Conservation (phyloP, 169 alveolate species). For the Eimeria maxima region DNA sequence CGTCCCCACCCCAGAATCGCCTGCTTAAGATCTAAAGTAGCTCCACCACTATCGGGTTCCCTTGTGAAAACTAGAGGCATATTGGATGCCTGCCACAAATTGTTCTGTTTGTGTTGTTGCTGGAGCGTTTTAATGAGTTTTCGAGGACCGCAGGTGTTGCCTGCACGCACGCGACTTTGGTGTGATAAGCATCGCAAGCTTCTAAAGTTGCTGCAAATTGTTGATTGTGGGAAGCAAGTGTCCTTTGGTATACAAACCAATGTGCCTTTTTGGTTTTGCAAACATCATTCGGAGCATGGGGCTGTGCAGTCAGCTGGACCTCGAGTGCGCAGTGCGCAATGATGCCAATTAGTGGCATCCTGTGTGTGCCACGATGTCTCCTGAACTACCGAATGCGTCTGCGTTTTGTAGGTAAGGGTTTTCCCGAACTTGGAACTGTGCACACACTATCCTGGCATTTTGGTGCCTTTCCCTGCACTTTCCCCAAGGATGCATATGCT, state of each 20-base stretch:
- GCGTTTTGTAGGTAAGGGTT: neutral
- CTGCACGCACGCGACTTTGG: neutral
- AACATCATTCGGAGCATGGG: neutral
- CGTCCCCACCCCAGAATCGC: neutral
- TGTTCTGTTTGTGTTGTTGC: neutral
- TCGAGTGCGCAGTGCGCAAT: constrained; percentile 1
- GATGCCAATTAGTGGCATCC: neutral
- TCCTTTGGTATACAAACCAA: too few relatives aligned
- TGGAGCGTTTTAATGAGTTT: neutral
- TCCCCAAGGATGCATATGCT: neutral
- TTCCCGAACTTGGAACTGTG: neutral
- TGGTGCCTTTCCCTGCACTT: neutral
- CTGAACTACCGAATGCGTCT: neutral
- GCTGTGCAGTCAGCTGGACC: neutral
- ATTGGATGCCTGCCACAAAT: neutral
- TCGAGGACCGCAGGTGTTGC: neutral
- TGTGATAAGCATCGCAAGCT: neutral
- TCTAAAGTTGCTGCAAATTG: neutral
- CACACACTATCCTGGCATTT: neutral
- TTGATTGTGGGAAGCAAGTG: neutral
- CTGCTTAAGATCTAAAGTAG: neutral
- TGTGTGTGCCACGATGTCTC: neutral
- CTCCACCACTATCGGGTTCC: neutral
- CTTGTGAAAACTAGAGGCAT: neutral
- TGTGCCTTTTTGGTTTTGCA: neutral